These are phyloP conservation scores for Lachancea mirantina DNA, from an alignment of 805 yeast genomes.

Conservation along the genomic window DNA sequence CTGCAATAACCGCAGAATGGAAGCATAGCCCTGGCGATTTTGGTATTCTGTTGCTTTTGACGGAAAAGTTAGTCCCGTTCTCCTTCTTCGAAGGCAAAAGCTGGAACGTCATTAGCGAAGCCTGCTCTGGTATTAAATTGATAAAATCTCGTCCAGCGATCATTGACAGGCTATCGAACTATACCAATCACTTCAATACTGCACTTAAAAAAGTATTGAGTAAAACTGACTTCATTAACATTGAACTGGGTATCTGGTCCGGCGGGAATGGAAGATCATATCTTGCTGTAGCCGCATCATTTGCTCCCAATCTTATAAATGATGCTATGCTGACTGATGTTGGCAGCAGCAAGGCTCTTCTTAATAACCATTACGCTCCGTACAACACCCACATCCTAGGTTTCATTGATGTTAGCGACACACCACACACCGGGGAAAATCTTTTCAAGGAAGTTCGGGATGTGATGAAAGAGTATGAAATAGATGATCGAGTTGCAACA, in stretches of 20 bases:
- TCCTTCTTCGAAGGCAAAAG: constrained; percentile 6
- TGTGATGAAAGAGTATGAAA: constrained; percentile 5
- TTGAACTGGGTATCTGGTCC: constrained; percentile 4
- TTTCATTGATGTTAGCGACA: constrained; percentile 6
- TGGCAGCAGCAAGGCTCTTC: constrained; percentile 1
- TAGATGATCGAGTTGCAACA: constrained; percentile 8
- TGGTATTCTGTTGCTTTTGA: constrained; percentile 4
- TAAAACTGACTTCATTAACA: constrained; percentile 2
- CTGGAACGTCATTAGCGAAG: constrained; percentile 7
- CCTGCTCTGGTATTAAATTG: constrained; percentile 4
- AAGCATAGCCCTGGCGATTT: constrained; percentile 6
- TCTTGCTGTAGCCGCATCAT: constrained; percentile 8
- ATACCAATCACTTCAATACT: too few relatives aligned
- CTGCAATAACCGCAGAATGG: constrained; percentile 5
- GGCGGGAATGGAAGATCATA: constrained; percentile 3
- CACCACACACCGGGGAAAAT: constrained; percentile 1
- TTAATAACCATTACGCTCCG: constrained; percentile 7
- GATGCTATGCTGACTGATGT: constrained; percentile 1
- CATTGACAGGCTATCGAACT: too few relatives aligned
- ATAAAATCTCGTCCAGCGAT: constrained; percentile 5
- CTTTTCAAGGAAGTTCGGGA: constrained; percentile 2
- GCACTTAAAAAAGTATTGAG: too few relatives aligned
- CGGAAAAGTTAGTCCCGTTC: constrained; percentile 6
- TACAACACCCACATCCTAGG: constrained; percentile 8
- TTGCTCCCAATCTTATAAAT: constrained; percentile 7